A percentile compares a stretch with the other conserved stretches of the same genome.
These are phyloP conservation scores for Penicillium alfredii DNA, from an alignment of 495 filamentous ascomycete genomes.

Conservation along the genomic window DNA sequence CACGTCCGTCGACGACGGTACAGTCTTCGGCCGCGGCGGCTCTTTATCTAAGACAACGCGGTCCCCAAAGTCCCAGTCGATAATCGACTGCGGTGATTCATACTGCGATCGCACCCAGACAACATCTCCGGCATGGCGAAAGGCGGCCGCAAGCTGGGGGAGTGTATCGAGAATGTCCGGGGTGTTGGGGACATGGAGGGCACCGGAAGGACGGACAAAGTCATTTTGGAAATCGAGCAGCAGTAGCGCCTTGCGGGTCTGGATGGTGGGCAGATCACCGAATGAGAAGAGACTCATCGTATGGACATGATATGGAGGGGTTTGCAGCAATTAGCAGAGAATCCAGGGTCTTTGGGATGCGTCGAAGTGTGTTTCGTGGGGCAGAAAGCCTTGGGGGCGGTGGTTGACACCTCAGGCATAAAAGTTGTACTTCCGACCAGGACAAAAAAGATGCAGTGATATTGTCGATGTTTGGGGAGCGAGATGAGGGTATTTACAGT, in stretches of 20 bases:
- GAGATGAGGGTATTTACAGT: too few relatives aligned
- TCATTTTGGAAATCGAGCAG: slow-evolving; percentile 90
- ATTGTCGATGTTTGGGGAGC: too few relatives aligned
- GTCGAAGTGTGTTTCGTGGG: slow-evolving; percentile 1
- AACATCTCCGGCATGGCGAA: slow-evolving; percentile 73
- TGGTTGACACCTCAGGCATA: slow-evolving; percentile 16
- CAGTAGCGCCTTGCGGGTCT: slow-evolving; percentile 77
- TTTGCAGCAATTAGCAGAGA: too few relatives aligned
- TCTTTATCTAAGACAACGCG: slow-evolving; percentile 31
- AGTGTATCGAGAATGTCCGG: slow-evolving; percentile 63
- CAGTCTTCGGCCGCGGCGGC: slow-evolving; percentile 7
- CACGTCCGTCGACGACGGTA: slow-evolving; percentile 13
- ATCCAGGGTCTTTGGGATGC: too few relatives aligned
- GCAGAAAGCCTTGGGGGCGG: slow-evolving; percentile 1
- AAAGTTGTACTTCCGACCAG: background rate
- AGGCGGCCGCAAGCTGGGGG: slow-evolving; percentile 58
- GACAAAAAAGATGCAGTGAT: too few relatives aligned
- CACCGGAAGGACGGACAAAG: slow-evolving; percentile 66
- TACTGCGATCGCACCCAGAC: slow-evolving; percentile 84
- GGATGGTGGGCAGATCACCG: slow-evolving; percentile 43
- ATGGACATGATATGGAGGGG: slow-evolving; percentile 15
- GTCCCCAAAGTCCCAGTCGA: slow-evolving; percentile 40
- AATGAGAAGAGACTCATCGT: slow-evolving; percentile 38
- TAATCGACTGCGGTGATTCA: slow-evolving; percentile 50
- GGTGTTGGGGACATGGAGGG: slow-evolving; percentile 58